Base-by-base conservation (phyloP, 257 asterid species). In the Solanum lycopersicoides region DNA sequence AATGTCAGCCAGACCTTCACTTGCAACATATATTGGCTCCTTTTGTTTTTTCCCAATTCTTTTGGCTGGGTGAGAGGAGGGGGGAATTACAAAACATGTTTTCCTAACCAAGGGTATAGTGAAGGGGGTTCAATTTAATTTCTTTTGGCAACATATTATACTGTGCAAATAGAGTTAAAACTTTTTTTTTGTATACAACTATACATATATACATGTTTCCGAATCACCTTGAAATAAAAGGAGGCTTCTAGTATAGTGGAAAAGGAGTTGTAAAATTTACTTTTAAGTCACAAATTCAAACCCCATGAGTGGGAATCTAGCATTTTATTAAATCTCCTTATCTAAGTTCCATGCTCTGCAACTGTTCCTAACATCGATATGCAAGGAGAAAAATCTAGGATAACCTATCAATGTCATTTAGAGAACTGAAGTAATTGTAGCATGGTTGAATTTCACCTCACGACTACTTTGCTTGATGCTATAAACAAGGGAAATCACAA, bases 381-480 rank as follows among this genome's bases (percentile, higher is more conserved):
- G 68, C 85, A 47, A 47, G 85, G 28, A 47, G 85, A 45, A 80
- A 45, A 80, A 28, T 47, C 68, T 47, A 80, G 68, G 68, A 80
- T 47, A 30, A 80, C 42, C 85, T 30, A 80, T 47, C 39, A 47
- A 30, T 28, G 28, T 79, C 84, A 45, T 28, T 80, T 28, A 18
- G 20, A 80, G 42, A 23, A n/a, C 83, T 76, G 56, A 87, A 88
- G 42, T 53, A 53, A 89, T 39, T 42, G 42, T 47, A 32, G 74
- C 18, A 42, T 66, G 76, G 68, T 20, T 75, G 76, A 71, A 21
- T 53, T 12, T 77, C 91, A 97, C 98, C 98, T 97, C 99, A 14
- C 94, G 92, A 75, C 91, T 95, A 89, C 94, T 94, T 88, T 91
- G 92, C 87, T 93, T 97, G 84, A 97, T 86, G 88, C 93, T 93